Conservation (phyloP, 208 protist genomes). For the Trypanosoma avium region DNA sequence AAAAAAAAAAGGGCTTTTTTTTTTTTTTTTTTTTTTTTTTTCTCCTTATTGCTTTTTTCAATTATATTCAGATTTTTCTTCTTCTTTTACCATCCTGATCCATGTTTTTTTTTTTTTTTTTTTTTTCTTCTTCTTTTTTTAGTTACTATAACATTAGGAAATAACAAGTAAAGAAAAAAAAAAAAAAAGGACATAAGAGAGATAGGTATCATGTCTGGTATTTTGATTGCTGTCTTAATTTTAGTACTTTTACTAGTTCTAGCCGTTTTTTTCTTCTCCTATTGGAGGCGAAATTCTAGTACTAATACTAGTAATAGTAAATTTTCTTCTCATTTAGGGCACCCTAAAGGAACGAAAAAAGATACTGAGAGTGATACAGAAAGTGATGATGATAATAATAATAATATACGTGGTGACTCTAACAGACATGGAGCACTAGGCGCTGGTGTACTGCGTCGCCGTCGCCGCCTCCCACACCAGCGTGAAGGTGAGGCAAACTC, state of each 20-base stretch:
- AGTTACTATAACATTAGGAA: too few relatives aligned
- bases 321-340: not conserved
- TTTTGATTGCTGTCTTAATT: not conserved
- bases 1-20: too few relatives aligned
- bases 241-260: not conserved
- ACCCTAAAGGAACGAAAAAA: not conserved
- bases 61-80: too few relatives aligned
- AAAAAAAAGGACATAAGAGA: not conserved
- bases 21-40: too few relatives aligned
- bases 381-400: conserved; percentile 16
- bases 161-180: not conserved
- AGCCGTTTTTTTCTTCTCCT: not conserved
- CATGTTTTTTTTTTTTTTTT: not conserved
- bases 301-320: not conserved
- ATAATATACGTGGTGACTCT: not conserved
- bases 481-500: not conserved
- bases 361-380: not conserved
- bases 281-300: not conserved
- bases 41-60: too few relatives aligned
- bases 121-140: not conserved
- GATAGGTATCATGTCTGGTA: not conserved
- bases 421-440: too few relatives aligned
- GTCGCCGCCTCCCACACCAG: conserved; percentile 1
- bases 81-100: too few relatives aligned
- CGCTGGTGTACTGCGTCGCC: too few relatives aligned